Evolutionary conservation across 495 filamentous ascomycete genomes (phyloP).

Genomic region (Massariosphaeria phaeospora): DNA sequence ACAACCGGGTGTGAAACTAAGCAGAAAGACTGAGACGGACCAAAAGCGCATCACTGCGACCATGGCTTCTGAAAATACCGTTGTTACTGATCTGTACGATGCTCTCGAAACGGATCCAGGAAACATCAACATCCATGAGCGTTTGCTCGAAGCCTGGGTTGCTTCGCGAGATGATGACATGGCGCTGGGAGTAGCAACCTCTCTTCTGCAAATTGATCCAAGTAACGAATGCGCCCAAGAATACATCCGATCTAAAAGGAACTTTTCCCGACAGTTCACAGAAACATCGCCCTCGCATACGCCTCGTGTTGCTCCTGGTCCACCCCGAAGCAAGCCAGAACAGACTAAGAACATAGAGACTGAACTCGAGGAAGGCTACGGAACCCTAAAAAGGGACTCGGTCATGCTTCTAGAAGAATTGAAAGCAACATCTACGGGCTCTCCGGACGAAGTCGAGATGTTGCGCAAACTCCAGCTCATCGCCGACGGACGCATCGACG

Average conservation of each 20-base stretch:
- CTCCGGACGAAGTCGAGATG: neutral
- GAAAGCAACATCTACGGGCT: neutral
- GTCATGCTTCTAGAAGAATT: neutral
- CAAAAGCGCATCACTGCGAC: no score
- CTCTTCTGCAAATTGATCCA: neutral
- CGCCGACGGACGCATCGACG: neutral
- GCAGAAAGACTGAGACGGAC: no score
- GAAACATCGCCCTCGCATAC: neutral
- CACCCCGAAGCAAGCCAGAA: neutral
- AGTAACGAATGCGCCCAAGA: neutral
- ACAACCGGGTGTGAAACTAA: no score
- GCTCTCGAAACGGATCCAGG: conserved; percentile 1
- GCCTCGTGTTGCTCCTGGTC: neutral
- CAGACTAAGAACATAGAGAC: neutral
- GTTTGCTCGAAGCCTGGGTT: conserved; percentile 3
- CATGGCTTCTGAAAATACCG: neutral
- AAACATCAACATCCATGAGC: neutral
- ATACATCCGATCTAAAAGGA: neutral
- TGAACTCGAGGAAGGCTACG: neutral
- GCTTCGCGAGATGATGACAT: neutral
- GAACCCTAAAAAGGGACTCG: neutral
- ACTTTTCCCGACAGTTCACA: neutral
- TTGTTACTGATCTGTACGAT: conserved; percentile 9
- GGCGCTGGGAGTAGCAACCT: neutral
- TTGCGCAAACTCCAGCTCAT: conserved; percentile 2